phyloP scores from a whole-genome alignment of 306 rosid species.

The Argentina anserina region DNA sequence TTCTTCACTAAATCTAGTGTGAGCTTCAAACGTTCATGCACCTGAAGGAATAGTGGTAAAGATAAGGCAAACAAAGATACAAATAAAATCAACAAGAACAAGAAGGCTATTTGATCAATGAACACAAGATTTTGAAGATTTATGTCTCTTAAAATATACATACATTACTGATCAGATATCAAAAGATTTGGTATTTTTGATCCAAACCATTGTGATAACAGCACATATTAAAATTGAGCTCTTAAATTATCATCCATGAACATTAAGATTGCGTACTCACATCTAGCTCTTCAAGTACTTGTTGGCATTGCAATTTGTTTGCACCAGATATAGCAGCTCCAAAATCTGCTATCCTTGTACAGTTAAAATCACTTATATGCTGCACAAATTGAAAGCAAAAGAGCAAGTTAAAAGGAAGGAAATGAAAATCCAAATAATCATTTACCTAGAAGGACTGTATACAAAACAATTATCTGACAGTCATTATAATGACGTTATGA shows the following conservation, averaged over 20 bases:
- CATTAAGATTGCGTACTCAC: conserved; percentile 45
- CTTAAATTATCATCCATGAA: conserved; percentile 20
- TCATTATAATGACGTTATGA: neutral
- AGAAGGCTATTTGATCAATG: conserved; percentile 1
- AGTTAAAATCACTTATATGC: conserved; percentile 75
- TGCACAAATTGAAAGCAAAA: conserved; percentile 31
- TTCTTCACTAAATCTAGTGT: conserved; percentile 86
- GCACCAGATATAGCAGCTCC: conserved; percentile 95
- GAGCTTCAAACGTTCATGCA: conserved; percentile 79
- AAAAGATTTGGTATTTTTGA: neutral
- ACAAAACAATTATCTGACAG: neutral
- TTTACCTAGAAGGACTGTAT: neutral
- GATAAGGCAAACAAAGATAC: neutral
- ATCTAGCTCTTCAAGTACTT: conserved; percentile 88
- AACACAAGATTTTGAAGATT: neutral
- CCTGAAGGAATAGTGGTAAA: conserved; percentile 40
- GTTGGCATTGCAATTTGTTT: conserved; percentile 74
- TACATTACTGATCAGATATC: neutral
- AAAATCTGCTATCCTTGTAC: conserved; percentile 79
- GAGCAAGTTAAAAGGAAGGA: neutral
- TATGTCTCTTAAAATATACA: neutral
- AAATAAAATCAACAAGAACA: conserved; percentile 1
- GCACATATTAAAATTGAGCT: conserved; percentile 15
- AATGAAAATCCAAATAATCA: neutral
- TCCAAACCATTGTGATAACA: neutral